Base-by-base conservation (phyloP, 1,284 basidiomycete genomes). In the Cutaneotrichosporon mucoides region DNA sequence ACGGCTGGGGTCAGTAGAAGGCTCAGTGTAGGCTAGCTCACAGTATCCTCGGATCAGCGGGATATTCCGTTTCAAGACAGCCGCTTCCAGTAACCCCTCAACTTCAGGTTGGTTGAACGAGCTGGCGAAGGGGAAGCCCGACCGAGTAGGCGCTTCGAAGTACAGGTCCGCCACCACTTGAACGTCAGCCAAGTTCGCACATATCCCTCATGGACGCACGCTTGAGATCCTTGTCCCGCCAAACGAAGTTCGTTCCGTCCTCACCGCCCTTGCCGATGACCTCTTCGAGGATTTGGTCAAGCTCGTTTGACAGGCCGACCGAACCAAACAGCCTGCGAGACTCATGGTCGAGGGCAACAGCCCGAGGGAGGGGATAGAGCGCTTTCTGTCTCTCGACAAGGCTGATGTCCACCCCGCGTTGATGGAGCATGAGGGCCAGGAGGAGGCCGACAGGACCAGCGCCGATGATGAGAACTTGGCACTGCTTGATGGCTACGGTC, bases 271-370 rank as follows among this genome's bases (percentile, higher is more conserved):
- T 51, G 13, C 52, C 48, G 13, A 47, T 52, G 38, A 49, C 35
- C 9, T 56, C 45, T 35, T 61, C 56, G 8, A 65, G 44, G 24
- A 66, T 62, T 3, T 46, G 45, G 40, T 60, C 48, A 8, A 67
- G 45, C 34, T 52, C 49, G 3, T 61, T 53, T 6, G 48, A 40
- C 5, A 65, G 41, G 8, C 63, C 63, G 24, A 56, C 59, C 35
- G 53, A 51, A 5, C 56, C 61, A 42, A 64, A 57, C 16, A 63
- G 36, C 16, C 63, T 45, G 11, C 61, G 61, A 5, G 66, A 55
- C 43, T 67, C 66, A 46, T 67, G 63, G 55, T 62, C 66, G 16
- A 65, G 61, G 2, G 55, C 61, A 3, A 67, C 66, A 2, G 66
- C 66, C 7, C 66, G 58, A 0, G 66, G 66, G 6, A 67, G 57